Evolutionary conservation across 2,329 filamentous ascomycete species (phyloP).

Genomic region (Zasmidium citrigriseum): DNA sequence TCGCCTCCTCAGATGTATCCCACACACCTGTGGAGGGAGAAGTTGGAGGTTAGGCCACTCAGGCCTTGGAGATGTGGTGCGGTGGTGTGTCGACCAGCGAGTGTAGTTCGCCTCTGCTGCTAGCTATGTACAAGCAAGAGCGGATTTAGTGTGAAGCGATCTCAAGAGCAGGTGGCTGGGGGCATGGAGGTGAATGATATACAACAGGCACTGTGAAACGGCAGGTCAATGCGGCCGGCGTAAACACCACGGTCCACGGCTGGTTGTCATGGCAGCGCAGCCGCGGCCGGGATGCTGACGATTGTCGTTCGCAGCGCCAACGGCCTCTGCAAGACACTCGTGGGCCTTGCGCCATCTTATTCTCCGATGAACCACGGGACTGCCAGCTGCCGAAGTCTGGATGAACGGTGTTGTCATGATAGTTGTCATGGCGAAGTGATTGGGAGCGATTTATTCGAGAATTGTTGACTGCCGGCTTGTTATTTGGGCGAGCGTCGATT

Average conservation of each 20-base stretch:
- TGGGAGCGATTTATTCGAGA: not conserved
- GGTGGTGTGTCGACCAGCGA: not conserved
- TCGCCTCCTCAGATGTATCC: constrained; percentile 23
- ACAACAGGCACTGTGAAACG: not conserved
- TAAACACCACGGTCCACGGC: not conserved
- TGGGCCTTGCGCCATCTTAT: not conserved
- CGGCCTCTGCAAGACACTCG: not conserved
- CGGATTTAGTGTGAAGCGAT: constrained; percentile 4
- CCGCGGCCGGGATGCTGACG: not conserved
- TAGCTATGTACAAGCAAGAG: constrained; percentile 13
- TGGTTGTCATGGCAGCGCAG: not conserved
- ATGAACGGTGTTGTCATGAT: not conserved
- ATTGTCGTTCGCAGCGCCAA: not conserved
- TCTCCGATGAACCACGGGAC: not conserved
- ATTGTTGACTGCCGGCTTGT: not conserved
- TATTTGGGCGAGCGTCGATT: not conserved
- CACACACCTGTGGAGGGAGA: constrained; percentile 20
- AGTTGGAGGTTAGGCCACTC: constrained; percentile 13
- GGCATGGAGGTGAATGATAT: constrained; percentile 3
- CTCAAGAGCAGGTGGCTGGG: constrained; percentile 5
- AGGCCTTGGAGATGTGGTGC: constrained; percentile 7
- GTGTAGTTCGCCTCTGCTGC: constrained; percentile 11
- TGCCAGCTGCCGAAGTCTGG: not conserved
- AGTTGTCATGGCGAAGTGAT: constrained; percentile 1
- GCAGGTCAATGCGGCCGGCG: not conserved